Conservation (phyloP, 1,139 yeast species). For the Chernovozyma aurita region DNA sequence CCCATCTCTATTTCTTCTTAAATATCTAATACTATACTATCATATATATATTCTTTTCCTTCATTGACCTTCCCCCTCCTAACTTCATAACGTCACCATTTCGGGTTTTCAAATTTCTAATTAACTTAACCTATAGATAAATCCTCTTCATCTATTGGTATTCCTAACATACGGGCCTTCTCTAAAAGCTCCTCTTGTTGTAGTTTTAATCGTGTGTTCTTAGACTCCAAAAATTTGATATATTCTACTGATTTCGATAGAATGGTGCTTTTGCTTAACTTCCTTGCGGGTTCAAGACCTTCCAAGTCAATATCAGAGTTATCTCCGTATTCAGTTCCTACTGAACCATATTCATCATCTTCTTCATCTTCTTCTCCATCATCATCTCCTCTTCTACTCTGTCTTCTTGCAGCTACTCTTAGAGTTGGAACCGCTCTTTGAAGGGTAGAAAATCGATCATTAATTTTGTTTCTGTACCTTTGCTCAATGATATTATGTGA, state of each 20-base stretch:
- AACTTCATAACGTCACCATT: no score
- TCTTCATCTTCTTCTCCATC: slow-evolving; percentile 13
- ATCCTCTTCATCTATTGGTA: slow-evolving; percentile 7
- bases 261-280: slow-evolving; percentile 42
- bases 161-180: slow-evolving; percentile 25
- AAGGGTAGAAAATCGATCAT: slow-evolving; percentile 39
- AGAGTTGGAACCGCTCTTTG: slow-evolving; percentile 42
- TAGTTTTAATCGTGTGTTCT: slow-evolving; percentile 30
- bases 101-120: no score
- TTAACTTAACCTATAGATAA: neutral
- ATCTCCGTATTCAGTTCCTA: slow-evolving; percentile 8
- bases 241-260: slow-evolving; percentile 42
- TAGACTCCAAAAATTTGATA: slow-evolving; percentile 38
- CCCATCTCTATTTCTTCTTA: no score
- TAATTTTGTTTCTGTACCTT: slow-evolving; percentile 42
- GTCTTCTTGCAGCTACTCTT: slow-evolving; percentile 25
- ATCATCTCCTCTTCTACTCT: slow-evolving; percentile 9
- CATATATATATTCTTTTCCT: no score
- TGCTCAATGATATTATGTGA: slow-evolving; percentile 46
- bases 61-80: no score
- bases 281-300: slow-evolving; percentile 44
- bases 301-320: slow-evolving; percentile 26
- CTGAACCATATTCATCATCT: slow-evolving; percentile 9
- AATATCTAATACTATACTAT: no score
- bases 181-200: slow-evolving; percentile 31